Conservation (phyloP, 306 rosid species). For the Gastrolobium bilobum region DNA sequence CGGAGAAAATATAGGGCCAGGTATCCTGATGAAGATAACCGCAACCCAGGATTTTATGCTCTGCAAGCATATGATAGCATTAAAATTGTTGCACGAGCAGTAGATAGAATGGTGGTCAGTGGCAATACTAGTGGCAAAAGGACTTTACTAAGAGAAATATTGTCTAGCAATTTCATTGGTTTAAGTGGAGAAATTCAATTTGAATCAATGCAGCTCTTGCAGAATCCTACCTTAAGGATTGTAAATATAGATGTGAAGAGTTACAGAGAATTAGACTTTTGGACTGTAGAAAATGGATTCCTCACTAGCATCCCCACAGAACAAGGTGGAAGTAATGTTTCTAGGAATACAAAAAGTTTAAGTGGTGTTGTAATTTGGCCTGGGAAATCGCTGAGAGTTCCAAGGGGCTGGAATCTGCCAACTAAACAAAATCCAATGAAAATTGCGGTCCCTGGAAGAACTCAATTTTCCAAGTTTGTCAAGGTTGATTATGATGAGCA, state of each 20-base stretch:
- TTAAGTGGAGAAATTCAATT: slow-evolving; percentile 70
- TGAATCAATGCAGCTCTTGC: slow-evolving; percentile 52
- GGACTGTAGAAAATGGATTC: slow-evolving; percentile 62
- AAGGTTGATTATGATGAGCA: slow-evolving; percentile 51
- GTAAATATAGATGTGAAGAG: slow-evolving; percentile 61
- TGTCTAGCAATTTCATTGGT: slow-evolving; percentile 58
- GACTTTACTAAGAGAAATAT: slow-evolving; percentile 35
- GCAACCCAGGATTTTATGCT: slow-evolving; percentile 65
- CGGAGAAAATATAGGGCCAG: slow-evolving; percentile 44
- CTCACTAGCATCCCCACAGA: slow-evolving; percentile 12
- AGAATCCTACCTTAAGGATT: slow-evolving; percentile 54
- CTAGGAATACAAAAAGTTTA: slow-evolving; percentile 41
- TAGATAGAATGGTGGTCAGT: slow-evolving; percentile 44
- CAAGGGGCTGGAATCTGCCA: slow-evolving; percentile 80
- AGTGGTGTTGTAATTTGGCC: slow-evolving; percentile 72
- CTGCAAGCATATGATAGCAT: slow-evolving; percentile 74
- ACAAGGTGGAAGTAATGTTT: slow-evolving; percentile 23
- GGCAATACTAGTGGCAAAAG: slow-evolving; percentile 25
- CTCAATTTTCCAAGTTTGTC: slow-evolving; percentile 70
- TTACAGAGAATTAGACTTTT: slow-evolving; percentile 64
- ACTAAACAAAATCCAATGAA: slow-evolving; percentile 55
- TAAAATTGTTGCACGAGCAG: slow-evolving; percentile 57
- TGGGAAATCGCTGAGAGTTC: slow-evolving; percentile 53
- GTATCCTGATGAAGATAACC: slow-evolving; percentile 59
- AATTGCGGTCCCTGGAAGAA: slow-evolving; percentile 75